Evolutionary conservation across 176 grass and related monocot species (phyloP), one percentile per base, ranked within the genome.

Genomic region (Rhynchospora pubera): DNA sequence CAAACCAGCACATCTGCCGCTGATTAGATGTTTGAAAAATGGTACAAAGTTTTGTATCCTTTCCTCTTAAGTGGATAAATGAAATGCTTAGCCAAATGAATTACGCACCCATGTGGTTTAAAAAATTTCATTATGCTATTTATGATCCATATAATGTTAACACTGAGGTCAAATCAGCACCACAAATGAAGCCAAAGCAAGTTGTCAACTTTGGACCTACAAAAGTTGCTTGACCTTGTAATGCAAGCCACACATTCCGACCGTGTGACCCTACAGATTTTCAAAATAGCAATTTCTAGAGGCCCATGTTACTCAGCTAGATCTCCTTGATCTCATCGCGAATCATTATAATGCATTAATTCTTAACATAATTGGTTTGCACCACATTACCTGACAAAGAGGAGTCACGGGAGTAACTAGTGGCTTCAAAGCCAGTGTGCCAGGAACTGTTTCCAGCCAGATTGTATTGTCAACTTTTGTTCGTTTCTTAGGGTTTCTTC

Each of bases 381-480:
- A 47, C 79, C 62, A 6, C 79, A 82, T 32, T 50, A 82, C 44
- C 59, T 66, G 79, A 82, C 79, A 82, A 82, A 51, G 58, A 48
- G 11, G 61, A 51, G 14, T 82, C 79, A 82, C 79, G 79, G 79
- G 79, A 18, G 44, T 21, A 67, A 82, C 7, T 67, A 82, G 62
- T 82, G 79, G 61, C 47, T 82, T 65, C 42, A 53, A 82, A 28
- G 46, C 61, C 45, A 5, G 18, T 82, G 51, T 46, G 78, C 57
- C 50, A 77, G 4, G 47, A 79, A 79, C 8, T 62, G 56, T 11
- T 42, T 79, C 77, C 60, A 47, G 59, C 59, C 59, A 44, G 12
- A 81, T 62, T 62, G 30, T 15, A 44, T 52, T 79, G 77, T 79
- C 77, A 79, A 79, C 77, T 57, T 80, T 77, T 77, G 78, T 80